These are phyloP conservation scores for Boletus mariae DNA, from an alignment of 1,284 basidiomycete species.

Conservation along the genomic window DNA sequence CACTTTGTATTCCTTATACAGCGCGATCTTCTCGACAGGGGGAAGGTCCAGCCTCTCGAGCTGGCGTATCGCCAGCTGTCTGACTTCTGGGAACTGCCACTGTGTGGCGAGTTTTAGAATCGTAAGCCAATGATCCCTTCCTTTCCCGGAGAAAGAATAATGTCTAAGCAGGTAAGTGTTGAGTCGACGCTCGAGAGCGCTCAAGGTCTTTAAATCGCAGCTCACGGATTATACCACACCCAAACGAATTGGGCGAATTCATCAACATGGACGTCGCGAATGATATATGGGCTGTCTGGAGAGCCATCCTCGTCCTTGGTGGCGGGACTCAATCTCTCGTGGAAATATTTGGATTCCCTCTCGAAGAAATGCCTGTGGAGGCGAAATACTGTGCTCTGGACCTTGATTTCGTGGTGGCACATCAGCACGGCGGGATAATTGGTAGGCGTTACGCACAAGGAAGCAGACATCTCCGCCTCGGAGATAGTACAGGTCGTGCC, in stretches of 20 bases:
- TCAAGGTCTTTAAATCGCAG: neutral
- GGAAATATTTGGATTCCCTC: too few species aligned
- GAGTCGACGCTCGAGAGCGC: neutral
- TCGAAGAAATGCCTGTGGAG: conserved; percentile 48
- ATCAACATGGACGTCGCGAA: conserved; percentile 35
- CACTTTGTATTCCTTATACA: conserved; percentile 47
- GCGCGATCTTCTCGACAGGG: conserved; percentile 57
- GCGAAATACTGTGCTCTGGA: conserved; percentile 9
- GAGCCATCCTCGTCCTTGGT: too few species aligned
- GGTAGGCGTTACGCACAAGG: conserved; percentile 6
- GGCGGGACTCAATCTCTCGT: too few species aligned
- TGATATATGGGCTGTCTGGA: conserved; percentile 8
- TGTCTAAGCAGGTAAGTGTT: neutral
- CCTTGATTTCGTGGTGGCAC: too few species aligned
- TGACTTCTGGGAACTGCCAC: conserved; percentile 61
- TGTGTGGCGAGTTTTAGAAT: conserved; percentile 56
- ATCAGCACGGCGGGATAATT: too few species aligned
- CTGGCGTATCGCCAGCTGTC: conserved; percentile 55
- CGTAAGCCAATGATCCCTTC: conserved; percentile 51
- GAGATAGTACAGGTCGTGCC: conserved; percentile 18
- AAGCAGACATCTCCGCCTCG: conserved; percentile 21
- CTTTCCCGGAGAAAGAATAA: conserved; percentile 15
- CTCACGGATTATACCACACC: conserved; percentile 70
- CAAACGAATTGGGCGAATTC: conserved; percentile 62
- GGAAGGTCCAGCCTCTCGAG: conserved; percentile 57